A percentile compares a stretch with the other conserved stretches of the same genome.
Conservation (phyloP, 169 alveolate species). For the Plasmodium cynomolgi region DNA sequence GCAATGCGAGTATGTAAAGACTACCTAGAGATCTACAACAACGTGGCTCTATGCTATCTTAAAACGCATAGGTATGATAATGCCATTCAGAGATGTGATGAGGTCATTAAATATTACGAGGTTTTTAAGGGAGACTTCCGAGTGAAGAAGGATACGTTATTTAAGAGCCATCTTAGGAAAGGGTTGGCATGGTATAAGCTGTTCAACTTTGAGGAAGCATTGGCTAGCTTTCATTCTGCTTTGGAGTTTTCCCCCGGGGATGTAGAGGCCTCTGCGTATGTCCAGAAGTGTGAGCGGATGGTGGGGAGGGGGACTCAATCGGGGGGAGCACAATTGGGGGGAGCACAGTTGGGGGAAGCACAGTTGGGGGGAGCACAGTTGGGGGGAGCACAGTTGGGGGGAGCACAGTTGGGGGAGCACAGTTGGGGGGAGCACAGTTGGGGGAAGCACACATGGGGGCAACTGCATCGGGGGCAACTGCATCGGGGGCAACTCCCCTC, state of each 20-base stretch:
- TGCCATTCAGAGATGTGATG: conserved; percentile 27
- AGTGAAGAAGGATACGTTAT: neutral
- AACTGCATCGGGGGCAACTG: no score
- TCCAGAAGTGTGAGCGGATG: conserved; percentile 9
- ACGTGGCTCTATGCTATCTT: conserved; percentile 38
- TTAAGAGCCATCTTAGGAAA: conserved; percentile 34
- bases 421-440: no score
- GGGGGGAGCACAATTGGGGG: no score
- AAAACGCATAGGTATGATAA: conserved; percentile 35
- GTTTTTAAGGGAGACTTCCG: neutral
- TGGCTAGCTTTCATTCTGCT: neutral
- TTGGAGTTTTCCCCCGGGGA: neutral
- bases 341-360: no score
- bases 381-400: no score
- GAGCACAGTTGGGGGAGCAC: no score
- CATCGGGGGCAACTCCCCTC: neutral
- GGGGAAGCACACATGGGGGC: no score
- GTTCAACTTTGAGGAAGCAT: neutral
- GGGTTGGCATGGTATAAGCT: conserved; percentile 14
- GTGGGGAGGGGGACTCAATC: neutral
- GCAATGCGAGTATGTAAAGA: conserved; percentile 29
- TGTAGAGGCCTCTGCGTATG: neutral
- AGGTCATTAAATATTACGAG: conserved; percentile 22
- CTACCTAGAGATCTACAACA: conserved; percentile 17
- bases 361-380: no score